These are phyloP conservation scores for Umbelopsis sp. DNA, from an alignment of 192 early-diverging fungal species.

Conservation along the genomic window DNA sequence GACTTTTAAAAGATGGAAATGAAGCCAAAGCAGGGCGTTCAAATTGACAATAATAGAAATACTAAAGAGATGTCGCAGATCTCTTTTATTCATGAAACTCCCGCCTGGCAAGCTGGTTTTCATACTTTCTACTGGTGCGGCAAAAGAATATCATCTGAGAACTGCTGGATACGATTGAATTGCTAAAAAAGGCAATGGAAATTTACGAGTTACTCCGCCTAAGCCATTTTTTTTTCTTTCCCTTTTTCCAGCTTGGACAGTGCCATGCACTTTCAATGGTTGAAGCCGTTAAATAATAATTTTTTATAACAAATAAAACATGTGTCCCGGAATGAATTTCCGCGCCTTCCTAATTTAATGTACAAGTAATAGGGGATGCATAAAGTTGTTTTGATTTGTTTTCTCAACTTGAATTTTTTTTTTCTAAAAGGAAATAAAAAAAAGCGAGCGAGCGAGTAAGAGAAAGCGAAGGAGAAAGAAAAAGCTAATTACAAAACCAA, in stretches of 20 bases:
- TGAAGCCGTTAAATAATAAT: neutral
- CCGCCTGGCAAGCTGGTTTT: no score
- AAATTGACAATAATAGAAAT: no score
- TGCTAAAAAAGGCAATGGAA: neutral
- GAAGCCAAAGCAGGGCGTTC: no score
- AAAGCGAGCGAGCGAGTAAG: no score
- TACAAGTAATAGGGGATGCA: neutral
- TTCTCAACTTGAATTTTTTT: neutral
- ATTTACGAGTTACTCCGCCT: neutral
- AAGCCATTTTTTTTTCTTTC: neutral
- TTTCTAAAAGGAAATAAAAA: neutral
- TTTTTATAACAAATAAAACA: no score
- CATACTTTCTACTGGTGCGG: no score
- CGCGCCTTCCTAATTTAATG: constrained; percentile 1
- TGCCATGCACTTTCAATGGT: neutral
- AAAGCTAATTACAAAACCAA: constrained; percentile 18
- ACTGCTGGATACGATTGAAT: neutral
- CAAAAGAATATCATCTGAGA: neutral
- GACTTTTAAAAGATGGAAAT: no score
- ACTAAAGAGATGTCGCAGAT: no score
- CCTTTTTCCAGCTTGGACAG: constrained; percentile 2
- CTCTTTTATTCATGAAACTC: no score
- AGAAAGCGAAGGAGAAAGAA: no score
- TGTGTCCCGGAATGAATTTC: no score
- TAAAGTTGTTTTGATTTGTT: no score